These are phyloP conservation scores for Metarhizium robertsii DNA, from an alignment of 2,329 filamentous ascomycete genomes.

Conservation along the genomic window DNA sequence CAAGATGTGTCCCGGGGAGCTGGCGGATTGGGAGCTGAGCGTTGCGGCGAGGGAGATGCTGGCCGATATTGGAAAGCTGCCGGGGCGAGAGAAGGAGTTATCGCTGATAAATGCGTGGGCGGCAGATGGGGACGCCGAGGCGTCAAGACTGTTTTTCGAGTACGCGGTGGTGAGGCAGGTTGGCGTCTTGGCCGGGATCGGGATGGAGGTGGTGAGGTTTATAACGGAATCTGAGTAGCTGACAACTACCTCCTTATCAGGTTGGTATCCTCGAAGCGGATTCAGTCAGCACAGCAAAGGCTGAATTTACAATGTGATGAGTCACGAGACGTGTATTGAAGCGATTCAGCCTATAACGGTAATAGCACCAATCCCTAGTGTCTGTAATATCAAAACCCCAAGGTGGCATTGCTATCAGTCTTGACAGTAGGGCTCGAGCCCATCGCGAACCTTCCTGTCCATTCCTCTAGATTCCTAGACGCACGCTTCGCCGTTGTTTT, in stretches of 20 bases:
- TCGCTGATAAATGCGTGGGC: slow-evolving; percentile 35
- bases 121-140: slow-evolving; percentile 27
- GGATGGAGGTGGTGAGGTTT: slow-evolving; percentile 30
- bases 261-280: too few relatives aligned
- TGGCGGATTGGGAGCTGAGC: slow-evolving; percentile 36
- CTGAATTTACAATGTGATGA: too few relatives aligned
- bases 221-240: slow-evolving; percentile 24
- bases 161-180: slow-evolving; percentile 39
- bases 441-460: too few relatives aligned
- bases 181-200: slow-evolving; percentile 35
- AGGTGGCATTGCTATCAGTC: too few relatives aligned
- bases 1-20: slow-evolving; percentile 29
- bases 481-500: too few relatives aligned
- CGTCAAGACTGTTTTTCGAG: slow-evolving; percentile 37
- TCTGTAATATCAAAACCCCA: too few relatives aligned
- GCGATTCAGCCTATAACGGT: too few relatives aligned
- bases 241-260: too few relatives aligned
- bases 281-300: neutral
- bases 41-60: slow-evolving; percentile 36
- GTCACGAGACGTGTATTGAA: too few relatives aligned
- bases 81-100: slow-evolving; percentile 35
- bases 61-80: slow-evolving; percentile 36
- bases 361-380: too few relatives aligned
- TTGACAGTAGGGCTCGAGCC: too few relatives aligned
- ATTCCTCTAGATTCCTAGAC: too few relatives aligned